A percentile compares a stretch with the other conserved stretches of the same genome.
These are phyloP conservation scores for Colletotrichum horii DNA, from an alignment of 2,329 filamentous ascomycete genomes.

Conservation along the genomic window DNA sequence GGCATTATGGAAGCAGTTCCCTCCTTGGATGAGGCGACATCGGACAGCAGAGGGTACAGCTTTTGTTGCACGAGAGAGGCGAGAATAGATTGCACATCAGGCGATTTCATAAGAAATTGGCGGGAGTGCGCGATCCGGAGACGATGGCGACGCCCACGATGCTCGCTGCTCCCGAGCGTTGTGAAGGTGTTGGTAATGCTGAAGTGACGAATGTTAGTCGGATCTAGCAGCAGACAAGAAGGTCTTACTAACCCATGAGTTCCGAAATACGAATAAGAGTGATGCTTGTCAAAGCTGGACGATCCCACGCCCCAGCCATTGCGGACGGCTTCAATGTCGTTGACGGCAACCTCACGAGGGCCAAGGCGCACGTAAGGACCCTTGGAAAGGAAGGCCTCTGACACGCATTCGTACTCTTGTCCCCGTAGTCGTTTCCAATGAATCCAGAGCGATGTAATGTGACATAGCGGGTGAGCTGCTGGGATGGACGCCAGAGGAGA, in stretches of 20 bases:
- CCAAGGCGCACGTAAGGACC: not conserved
- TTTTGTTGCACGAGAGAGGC: not conserved
- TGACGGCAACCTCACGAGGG: not conserved
- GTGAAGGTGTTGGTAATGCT: not conserved
- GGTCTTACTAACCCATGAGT: not conserved
- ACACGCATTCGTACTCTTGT: not conserved
- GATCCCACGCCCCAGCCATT: not conserved
- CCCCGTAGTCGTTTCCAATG: not conserved
- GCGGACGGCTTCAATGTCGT: not conserved
- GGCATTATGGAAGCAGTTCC: not conserved
- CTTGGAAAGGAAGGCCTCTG: not conserved
- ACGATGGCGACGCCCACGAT: not conserved
- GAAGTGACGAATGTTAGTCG: not conserved
- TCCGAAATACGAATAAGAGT: not conserved
- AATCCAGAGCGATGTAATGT: not conserved
- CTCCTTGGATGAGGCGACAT: not conserved
- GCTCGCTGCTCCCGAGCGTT: not conserved
- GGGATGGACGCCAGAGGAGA: not conserved
- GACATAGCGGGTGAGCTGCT: not conserved
- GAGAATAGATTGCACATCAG: not conserved
- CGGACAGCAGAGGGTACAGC: not conserved
- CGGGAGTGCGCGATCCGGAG: not conserved
- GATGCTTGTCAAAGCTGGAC: not conserved
- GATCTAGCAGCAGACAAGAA: fast-evolving
- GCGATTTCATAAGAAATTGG: not conserved